Conservation (phyloP, 768 basidiomycete species). For the Pleurotus sapidus region DNA sequence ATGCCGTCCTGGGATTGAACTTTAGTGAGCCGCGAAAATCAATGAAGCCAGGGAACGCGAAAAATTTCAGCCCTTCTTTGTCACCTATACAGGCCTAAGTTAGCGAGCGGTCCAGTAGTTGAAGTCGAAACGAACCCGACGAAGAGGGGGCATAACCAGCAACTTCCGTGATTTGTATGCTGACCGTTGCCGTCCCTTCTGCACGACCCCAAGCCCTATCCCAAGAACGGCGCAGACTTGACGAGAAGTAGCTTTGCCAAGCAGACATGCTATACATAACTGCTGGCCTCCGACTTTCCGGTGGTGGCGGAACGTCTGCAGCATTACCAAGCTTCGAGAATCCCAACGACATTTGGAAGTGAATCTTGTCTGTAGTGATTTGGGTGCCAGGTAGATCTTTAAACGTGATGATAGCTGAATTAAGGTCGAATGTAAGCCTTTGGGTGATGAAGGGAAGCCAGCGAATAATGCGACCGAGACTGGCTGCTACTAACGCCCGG, state of each 20-base stretch:
- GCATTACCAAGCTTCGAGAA: slow-evolving; percentile 49
- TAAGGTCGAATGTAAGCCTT: slow-evolving; percentile 65
- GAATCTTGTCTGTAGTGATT: slow-evolving; percentile 47
- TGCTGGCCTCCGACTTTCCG: slow-evolving; percentile 18
- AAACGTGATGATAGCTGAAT: slow-evolving; percentile 50
- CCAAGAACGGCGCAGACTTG: slow-evolving; percentile 62
- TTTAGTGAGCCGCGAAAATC: slow-evolving; percentile 44
- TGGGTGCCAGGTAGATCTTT: slow-evolving; percentile 48
- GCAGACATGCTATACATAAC: slow-evolving; percentile 49
- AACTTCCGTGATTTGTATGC: slow-evolving; percentile 46
- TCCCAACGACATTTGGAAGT: slow-evolving; percentile 50
- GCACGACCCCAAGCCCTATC: slow-evolving; percentile 67
- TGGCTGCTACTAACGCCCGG: slow-evolving; percentile 50
- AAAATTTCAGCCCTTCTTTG: slow-evolving; percentile 31
- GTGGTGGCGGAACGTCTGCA: slow-evolving; percentile 14
- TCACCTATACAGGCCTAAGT: background rate
- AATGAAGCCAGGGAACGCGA: slow-evolving; percentile 44
- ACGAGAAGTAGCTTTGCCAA: slow-evolving; percentile 61
- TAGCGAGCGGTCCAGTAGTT: background rate
- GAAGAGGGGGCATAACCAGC: slow-evolving; percentile 23
- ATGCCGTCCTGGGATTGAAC: slow-evolving; percentile 58
- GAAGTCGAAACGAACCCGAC: slow-evolving; percentile 6
- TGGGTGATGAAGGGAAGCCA: slow-evolving; percentile 69
- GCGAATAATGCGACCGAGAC: slow-evolving; percentile 56
- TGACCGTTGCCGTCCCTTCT: slow-evolving; percentile 52